These are phyloP conservation scores for Calonectria henricotiae DNA, from an alignment of 2,329 filamentous ascomycete species.

Conservation along the genomic window DNA sequence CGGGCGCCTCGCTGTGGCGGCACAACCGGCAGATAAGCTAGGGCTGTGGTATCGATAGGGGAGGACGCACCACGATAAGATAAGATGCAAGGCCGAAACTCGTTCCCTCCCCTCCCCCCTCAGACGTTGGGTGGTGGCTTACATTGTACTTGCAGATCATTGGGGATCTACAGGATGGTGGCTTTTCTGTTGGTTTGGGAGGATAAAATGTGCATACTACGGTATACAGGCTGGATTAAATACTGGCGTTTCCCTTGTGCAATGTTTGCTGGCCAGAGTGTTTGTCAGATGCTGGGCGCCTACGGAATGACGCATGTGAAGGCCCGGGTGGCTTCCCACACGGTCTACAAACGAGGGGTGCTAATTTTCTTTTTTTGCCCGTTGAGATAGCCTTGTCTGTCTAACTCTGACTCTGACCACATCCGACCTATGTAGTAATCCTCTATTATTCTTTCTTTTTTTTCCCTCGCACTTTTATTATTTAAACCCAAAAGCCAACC, in stretches of 20 bases:
- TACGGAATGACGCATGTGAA: conserved; percentile 46
- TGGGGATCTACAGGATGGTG: conserved; percentile 12
- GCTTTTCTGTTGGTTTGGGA: background rate
- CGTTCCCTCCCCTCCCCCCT: background rate
- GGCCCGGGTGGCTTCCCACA: background rate
- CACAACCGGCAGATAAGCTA: background rate
- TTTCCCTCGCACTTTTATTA: background rate
- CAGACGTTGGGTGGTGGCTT: conserved; percentile 19
- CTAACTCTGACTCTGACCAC: background rate
- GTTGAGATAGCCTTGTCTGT: conserved; percentile 7
- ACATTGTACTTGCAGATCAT: conserved; percentile 21
- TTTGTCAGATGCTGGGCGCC: conserved; percentile 36
- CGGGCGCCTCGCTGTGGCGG: conserved; percentile 42
- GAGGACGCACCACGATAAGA: conserved; percentile 32
- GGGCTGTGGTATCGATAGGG: conserved; percentile 13
- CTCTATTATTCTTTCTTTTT: background rate
- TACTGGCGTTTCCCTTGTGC: background rate
- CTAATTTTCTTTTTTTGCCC: background rate
- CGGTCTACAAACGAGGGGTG: background rate
- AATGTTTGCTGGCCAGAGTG: background rate
- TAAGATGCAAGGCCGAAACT: conserved; percentile 35
- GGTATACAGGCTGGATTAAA: background rate
- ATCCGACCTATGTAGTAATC: background rate
- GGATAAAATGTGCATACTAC: background rate
- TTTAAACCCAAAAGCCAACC: background rate